Evolutionary conservation across 208 protist genomes (phyloP).

Genomic region (Acanthamoeba pearcei): DNA sequence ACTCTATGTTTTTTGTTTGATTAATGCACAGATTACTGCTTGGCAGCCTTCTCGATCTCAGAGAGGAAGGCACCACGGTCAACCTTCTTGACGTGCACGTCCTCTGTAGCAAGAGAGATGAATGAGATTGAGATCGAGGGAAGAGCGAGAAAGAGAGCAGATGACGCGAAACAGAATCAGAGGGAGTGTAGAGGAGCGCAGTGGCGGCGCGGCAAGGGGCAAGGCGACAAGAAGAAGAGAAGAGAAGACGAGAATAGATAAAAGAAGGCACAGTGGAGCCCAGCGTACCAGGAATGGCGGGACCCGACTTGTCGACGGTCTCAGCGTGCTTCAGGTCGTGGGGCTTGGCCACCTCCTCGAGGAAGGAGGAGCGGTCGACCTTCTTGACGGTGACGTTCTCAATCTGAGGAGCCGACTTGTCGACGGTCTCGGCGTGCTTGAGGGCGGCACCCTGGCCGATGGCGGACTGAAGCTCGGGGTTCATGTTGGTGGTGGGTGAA

Average conservation of each 20-base stretch:
- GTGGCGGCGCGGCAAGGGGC: background rate
- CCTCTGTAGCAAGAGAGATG: background rate
- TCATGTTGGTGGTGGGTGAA: background rate
- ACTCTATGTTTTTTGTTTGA: background rate
- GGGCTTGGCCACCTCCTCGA: slow-evolving; percentile 69
- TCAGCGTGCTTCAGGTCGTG: slow-evolving; percentile 76
- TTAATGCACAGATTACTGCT: slow-evolving; percentile 32
- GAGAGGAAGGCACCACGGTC: slow-evolving; percentile 76
- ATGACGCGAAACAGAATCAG: background rate
- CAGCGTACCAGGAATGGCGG: slow-evolving; percentile 61
- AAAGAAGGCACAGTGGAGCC: too few relatives aligned
- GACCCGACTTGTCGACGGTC: slow-evolving; percentile 78
- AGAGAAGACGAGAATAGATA: background rate
- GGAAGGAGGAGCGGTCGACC: slow-evolving; percentile 75
- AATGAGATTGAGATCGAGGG: background rate
- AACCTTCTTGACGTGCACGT: slow-evolving; percentile 80
- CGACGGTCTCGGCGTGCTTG: slow-evolving; percentile 78
- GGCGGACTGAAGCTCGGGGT: slow-evolving; percentile 38
- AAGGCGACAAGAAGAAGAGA: too few relatives aligned
- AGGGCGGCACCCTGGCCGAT: slow-evolving; percentile 29
- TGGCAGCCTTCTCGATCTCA: slow-evolving; percentile 63
- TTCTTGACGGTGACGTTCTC: slow-evolving; percentile 79
- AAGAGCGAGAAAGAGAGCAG: background rate
- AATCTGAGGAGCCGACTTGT: slow-evolving; percentile 79
- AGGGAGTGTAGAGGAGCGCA: background rate